Evolutionary conservation across 208 protist species (phyloP).

Genomic region (Trypanosoma congolense): DNA sequence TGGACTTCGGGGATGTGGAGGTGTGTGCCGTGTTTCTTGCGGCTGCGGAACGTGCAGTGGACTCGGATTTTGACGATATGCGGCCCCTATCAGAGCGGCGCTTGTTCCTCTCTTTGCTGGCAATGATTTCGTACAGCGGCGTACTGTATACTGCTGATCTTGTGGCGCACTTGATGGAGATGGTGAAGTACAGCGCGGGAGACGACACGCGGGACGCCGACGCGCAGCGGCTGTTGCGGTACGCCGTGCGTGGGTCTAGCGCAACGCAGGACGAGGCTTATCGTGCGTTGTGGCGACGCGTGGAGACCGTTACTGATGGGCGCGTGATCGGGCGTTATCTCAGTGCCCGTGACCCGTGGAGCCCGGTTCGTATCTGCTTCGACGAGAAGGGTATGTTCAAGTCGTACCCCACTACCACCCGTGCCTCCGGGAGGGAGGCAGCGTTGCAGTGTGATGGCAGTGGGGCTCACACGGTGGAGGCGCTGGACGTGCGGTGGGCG

Average conservation of each 20-base stretch:
- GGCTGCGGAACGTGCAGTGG: constrained; percentile 67
- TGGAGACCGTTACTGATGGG: constrained; percentile 53
- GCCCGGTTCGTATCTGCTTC: constrained; percentile 49
- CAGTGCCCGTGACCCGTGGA: constrained; percentile 66
- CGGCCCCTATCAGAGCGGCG: constrained; percentile 56
- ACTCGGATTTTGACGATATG: constrained; percentile 53
- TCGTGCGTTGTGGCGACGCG: constrained; percentile 47
- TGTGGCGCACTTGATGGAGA: constrained; percentile 83
- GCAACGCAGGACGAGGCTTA: constrained; percentile 47
- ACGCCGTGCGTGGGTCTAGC: constrained; percentile 64
- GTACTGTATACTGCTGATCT: constrained; percentile 78
- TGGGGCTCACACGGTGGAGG: constrained; percentile 37
- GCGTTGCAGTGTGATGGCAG: constrained; percentile 1
- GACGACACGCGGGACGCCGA: constrained; percentile 49
- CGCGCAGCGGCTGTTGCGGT: constrained; percentile 66
- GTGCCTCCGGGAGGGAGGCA: constrained; percentile 13
- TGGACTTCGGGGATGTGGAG: constrained; percentile 76
- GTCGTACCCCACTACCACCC: constrained; percentile 34
- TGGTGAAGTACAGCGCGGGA: constrained; percentile 75
- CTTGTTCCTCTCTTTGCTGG: constrained; percentile 68
- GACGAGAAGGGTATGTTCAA: constrained; percentile 46
- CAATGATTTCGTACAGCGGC: constrained; percentile 74
- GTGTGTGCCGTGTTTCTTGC: constrained; percentile 76
- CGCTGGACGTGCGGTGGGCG: constrained; percentile 56
- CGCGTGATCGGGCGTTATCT: constrained; percentile 80